Evolutionary conservation across 345 rosid genomes (phyloP), one percentile per base, ranked within the genome.

Genomic region (Murraya koenigii): DNA sequence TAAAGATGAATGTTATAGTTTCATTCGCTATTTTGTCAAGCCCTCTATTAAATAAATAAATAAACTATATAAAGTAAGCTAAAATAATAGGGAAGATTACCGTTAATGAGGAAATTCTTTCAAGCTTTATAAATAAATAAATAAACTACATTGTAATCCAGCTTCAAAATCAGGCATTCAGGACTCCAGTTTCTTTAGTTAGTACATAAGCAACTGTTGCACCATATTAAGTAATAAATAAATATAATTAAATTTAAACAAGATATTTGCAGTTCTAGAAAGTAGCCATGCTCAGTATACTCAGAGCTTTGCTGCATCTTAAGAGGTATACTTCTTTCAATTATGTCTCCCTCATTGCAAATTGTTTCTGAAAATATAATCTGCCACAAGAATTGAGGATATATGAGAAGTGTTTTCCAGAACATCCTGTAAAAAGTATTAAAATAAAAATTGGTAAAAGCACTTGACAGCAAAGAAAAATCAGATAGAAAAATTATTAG

Each of bases 241-340:
- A 28, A 62, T 20, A 75, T 47, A 28, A 13, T 75, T 75, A 44
- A 14, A 65, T 70, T 30, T 61, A 63, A 75, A 74, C 35, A 75
- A 68, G 44, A 82, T n/a, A 65, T 20, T n/a, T 47, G 78, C 66
- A 41, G 73, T 41, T 63, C 82, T 65, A 77, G 79, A 80, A 71
- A 74, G 77, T 65, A 72, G 76, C 52, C 91, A 52, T 91, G 94
- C 99, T 97, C 99, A 22, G 98, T 89, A 84, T 97, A 97, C 82
- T 97, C 99, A 71, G 99, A 97, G 82, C 99, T 97, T 83, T 97
- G 99, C 71, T 93, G 99, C 81, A 97, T 94, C 85, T 97, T 97
- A 71, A 94, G 97, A 38, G 97, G 97, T 83, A 97, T 97, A 79
- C 94, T 94, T 78, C 98, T 93, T 88, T 94, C 98, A 82, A 97